Conservation (phyloP, 805 yeast species). For the Hanseniaspora guilliermondii region DNA sequence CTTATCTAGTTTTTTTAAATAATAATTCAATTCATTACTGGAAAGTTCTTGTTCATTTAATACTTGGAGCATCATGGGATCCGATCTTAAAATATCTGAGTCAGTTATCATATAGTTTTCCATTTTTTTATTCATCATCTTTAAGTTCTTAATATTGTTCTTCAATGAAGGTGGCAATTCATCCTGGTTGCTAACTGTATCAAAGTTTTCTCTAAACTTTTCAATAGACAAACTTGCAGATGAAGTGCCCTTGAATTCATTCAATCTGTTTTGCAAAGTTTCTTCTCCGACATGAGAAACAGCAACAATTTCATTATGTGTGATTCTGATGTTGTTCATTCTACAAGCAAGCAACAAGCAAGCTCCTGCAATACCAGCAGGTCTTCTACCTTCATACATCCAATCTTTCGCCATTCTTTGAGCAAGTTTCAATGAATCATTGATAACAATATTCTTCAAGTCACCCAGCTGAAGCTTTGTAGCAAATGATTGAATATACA, state of each 20-base stretch:
- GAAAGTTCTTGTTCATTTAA: slow-evolving; percentile 35
- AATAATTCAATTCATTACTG: slow-evolving; percentile 34
- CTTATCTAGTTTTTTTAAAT: slow-evolving; percentile 25
- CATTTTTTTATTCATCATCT: slow-evolving; percentile 29
- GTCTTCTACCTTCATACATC: slow-evolving; percentile 93
- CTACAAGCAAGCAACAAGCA: slow-evolving; percentile 85
- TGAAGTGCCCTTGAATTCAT: slow-evolving; percentile 70
- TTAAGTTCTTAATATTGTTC: slow-evolving; percentile 45
- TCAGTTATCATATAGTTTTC: slow-evolving; percentile 25
- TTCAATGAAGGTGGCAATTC: slow-evolving; percentile 77
- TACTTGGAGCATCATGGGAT: slow-evolving; percentile 35
- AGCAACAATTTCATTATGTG: slow-evolving; percentile 86
- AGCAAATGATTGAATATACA: slow-evolving; percentile 88
- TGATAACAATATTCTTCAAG: slow-evolving; percentile 58
- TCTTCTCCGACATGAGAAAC: slow-evolving; percentile 92
- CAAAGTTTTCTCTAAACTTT: slow-evolving; percentile 45
- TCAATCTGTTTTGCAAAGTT: slow-evolving; percentile 78
- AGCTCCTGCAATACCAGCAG: slow-evolving; percentile 98
- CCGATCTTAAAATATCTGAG: slow-evolving; percentile 31
- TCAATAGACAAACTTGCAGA: slow-evolving; percentile 63
- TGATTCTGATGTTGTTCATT: slow-evolving; percentile 87
- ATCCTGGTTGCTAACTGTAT: slow-evolving; percentile 25
- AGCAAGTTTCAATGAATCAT: slow-evolving; percentile 78
- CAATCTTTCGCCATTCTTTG: slow-evolving; percentile 88
- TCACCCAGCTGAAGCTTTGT: slow-evolving; percentile 74